Evolutionary conservation across 352 stramenopile genomes (phyloP).

Genomic region (Globisporangium cystogenes): DNA sequence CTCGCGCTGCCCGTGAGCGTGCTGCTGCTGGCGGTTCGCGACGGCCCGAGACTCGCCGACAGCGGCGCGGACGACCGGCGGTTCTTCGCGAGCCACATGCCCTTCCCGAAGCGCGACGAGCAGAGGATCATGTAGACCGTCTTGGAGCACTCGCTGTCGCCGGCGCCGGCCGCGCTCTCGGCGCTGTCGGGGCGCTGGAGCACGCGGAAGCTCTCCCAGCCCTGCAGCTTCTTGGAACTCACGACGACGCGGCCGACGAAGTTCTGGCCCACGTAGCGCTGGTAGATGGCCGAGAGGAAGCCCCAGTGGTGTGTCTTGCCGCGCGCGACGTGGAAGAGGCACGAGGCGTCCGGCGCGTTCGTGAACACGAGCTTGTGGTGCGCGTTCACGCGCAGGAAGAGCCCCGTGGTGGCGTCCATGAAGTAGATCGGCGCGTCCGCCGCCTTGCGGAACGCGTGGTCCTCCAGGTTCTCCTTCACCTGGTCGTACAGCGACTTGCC

Average conservation of each 20-base stretch:
- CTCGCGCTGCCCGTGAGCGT: neutral
- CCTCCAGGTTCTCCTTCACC: constrained; percentile 41
- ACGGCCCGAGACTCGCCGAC: constrained; percentile 8
- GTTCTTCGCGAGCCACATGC: constrained; percentile 71
- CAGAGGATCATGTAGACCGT: constrained; percentile 70
- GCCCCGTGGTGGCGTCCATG: constrained; percentile 47
- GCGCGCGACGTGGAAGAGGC: constrained; percentile 64
- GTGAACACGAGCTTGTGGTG: constrained; percentile 70
- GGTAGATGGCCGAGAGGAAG: constrained; percentile 54
- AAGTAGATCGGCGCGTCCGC: constrained; percentile 58
- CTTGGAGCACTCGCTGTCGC: constrained; percentile 8
- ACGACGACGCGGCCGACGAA: constrained; percentile 57
- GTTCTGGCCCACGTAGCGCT: constrained; percentile 73
- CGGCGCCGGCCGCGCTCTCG: neutral
- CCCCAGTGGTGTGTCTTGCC: constrained; percentile 81
- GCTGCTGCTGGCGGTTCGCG: constrained; percentile 1
- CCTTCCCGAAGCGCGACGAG: constrained; percentile 73
- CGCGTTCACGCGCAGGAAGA: constrained; percentile 51
- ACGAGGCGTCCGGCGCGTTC: constrained; percentile 44
- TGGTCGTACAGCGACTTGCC: constrained; percentile 68
- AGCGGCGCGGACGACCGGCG: constrained; percentile 7
- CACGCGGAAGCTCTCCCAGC: constrained; percentile 72
- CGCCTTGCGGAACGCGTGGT: constrained; percentile 46
- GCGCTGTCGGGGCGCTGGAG: constrained; percentile 31
- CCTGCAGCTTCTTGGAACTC: constrained; percentile 56